Evolutionary conservation across 1,284 basidiomycete genomes (phyloP).

Genomic region (Blastosporella zonata): DNA sequence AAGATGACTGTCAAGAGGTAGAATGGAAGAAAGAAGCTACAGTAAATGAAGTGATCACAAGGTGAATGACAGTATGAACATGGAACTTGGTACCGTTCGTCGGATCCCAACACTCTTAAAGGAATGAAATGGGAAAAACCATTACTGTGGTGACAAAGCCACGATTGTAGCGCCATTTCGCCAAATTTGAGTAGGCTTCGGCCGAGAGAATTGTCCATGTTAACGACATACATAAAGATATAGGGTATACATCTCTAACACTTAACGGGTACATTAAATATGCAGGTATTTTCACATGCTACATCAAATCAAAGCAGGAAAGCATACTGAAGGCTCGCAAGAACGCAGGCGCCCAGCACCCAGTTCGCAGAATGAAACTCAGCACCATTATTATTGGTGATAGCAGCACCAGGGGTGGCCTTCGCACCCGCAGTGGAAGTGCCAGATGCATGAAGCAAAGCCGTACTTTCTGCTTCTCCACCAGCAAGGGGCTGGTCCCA

Average conservation of each 20-base stretch:
- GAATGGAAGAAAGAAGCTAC: no score
- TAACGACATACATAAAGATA: neutral
- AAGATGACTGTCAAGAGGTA: no score
- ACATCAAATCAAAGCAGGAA: neutral
- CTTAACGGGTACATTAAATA: no score
- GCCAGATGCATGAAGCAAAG: slow-evolving; percentile 1
- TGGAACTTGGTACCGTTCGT: no score
- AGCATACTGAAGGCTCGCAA: slow-evolving; percentile 2
- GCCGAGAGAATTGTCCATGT: neutral
- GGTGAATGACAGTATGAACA: no score
- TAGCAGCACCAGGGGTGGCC: neutral
- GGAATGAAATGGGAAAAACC: no score
- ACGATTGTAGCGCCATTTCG: slow-evolving; percentile 7
- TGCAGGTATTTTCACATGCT: no score
- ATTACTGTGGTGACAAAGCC: slow-evolving; percentile 13
- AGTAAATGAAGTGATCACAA: no score
- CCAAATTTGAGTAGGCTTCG: slow-evolving; percentile 7
- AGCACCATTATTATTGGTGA: slow-evolving; percentile 6
- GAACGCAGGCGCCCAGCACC: neutral
- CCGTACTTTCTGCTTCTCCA: slow-evolving; percentile 17
- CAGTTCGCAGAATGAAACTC: neutral
- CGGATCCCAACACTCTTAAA: no score
- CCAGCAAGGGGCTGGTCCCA: slow-evolving; percentile 51
- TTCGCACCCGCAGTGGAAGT: neutral
- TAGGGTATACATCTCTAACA: neutral